A percentile compares a stretch with the other conserved stretches of the same genome.
phyloP scores from a whole-genome alignment of 805 yeast genomes.

The Metschnikowia similis region DNA sequence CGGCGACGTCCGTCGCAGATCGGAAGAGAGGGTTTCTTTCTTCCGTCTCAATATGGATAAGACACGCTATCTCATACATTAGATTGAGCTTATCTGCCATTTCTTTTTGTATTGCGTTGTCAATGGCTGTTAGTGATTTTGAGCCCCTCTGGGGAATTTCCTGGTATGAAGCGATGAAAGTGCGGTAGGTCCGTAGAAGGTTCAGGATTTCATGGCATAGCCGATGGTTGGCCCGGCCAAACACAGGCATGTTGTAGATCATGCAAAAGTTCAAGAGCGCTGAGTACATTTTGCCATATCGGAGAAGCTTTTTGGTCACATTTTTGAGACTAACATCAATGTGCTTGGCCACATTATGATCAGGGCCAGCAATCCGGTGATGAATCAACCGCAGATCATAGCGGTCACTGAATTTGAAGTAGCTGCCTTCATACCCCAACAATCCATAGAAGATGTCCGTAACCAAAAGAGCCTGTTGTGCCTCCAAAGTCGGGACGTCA shows the following conservation, averaged over 20 bases:
- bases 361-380: constrained; percentile 62
- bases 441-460: constrained; percentile 67
- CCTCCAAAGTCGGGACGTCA: constrained; percentile 42
- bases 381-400: constrained; percentile 45
- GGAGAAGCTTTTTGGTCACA: constrained; percentile 56
- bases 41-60: constrained; percentile 47
- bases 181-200: constrained; percentile 24
- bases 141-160: constrained; percentile 45
- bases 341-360: constrained; percentile 64
- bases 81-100: constrained; percentile 40
- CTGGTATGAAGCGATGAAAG: constrained; percentile 44
- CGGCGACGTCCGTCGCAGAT: constrained; percentile 14
- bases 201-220: constrained; percentile 55
- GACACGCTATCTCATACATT: constrained; percentile 52
- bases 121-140: constrained; percentile 59
- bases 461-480: constrained; percentile 70
- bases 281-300: constrained; percentile 59
- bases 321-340: constrained; percentile 73
- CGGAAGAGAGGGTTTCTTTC: constrained; percentile 24
- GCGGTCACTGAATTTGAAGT: constrained; percentile 61
- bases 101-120: constrained; percentile 29
- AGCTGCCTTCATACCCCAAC: constrained; percentile 72
- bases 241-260: constrained; percentile 46
- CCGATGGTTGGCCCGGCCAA: constrained; percentile 73
- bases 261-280: constrained; percentile 60